Percentiles rank a stretch among this genome's conserved stretches.
Evolutionary conservation across 164 flowering plant genomes (phyloP).

Genomic region (Vitis rupestris): DNA sequence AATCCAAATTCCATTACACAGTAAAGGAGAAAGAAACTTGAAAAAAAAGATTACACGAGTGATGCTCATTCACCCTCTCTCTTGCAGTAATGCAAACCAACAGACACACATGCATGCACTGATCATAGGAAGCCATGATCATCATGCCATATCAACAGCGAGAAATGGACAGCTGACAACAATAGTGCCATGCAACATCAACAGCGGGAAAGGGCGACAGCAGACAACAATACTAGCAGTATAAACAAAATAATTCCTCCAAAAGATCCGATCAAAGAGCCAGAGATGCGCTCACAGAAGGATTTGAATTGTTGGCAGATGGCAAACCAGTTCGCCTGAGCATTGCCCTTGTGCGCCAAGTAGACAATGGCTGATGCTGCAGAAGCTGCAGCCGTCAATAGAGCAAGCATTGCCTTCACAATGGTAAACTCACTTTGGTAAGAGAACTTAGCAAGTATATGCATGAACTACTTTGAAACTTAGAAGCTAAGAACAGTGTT

Average conservation of each 20-base stretch:
- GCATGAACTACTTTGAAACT: no score
- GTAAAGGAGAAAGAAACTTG: neutral
- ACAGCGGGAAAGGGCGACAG: conserved; percentile 37
- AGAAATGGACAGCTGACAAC: conserved; percentile 39
- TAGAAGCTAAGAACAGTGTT: no score
- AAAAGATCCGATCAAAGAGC: conserved; percentile 52
- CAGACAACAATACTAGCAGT: conserved; percentile 36
- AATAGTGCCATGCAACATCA: conserved; percentile 15
- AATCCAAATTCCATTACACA: neutral
- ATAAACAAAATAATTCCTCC: conserved; percentile 23
- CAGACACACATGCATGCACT: neutral
- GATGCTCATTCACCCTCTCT: neutral
- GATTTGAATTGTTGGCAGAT: conserved; percentile 49
- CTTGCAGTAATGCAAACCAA: conserved; percentile 3
- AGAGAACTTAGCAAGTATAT: no score
- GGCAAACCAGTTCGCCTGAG: conserved; percentile 41
- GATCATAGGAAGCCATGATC: neutral
- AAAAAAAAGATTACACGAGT: neutral
- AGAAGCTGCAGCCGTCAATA: conserved; percentile 45
- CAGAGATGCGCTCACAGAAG: conserved; percentile 49
- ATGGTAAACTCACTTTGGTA: neutral
- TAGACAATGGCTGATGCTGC: conserved; percentile 52
- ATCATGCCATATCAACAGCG: conserved; percentile 17
- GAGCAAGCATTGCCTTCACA: conserved; percentile 37
- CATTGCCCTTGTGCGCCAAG: conserved; percentile 51